Conservation (phyloP, 2,329 filamentous ascomycete genomes). For the Ceratocystis diversiconidia region DNA sequence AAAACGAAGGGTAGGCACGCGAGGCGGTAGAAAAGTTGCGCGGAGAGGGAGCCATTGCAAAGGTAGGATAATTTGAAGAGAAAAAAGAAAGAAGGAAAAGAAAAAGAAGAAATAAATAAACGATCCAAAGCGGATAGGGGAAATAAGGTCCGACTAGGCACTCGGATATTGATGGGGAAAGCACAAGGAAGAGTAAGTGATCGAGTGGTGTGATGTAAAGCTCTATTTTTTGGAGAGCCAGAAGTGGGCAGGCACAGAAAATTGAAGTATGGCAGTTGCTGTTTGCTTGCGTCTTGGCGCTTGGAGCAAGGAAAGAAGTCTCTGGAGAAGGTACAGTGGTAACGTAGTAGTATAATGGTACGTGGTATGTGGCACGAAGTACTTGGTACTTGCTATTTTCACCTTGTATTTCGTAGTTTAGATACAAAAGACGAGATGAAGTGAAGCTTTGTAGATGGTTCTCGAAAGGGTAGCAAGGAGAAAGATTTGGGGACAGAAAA, state of each 20-base stretch:
- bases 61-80: neutral
- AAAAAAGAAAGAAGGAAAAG: neutral
- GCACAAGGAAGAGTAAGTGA: too few species aligned
- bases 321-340: neutral
- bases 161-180: neutral
- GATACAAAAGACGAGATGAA: too few species aligned
- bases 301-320: neutral
- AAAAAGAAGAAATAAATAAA: neutral
- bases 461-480: too few species aligned
- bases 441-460: too few species aligned
- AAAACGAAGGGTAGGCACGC: slow-evolving; percentile 23
- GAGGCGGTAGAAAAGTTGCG: slow-evolving; percentile 23
- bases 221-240: slow-evolving; percentile 3
- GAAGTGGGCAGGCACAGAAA: neutral
- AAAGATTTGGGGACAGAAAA: too few species aligned
- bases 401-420: too few species aligned
- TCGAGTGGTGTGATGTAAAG: slow-evolving; percentile 1
- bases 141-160: neutral
- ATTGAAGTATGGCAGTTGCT: neutral
- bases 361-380: neutral
- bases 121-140: too few species aligned
- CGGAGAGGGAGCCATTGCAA: slow-evolving; percentile 16
- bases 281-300: neutral
- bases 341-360: too few species aligned
- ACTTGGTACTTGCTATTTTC: neutral